Base-by-base conservation (phyloP, 257 asterid genomes). In the Przewalskia tangutica region DNA sequence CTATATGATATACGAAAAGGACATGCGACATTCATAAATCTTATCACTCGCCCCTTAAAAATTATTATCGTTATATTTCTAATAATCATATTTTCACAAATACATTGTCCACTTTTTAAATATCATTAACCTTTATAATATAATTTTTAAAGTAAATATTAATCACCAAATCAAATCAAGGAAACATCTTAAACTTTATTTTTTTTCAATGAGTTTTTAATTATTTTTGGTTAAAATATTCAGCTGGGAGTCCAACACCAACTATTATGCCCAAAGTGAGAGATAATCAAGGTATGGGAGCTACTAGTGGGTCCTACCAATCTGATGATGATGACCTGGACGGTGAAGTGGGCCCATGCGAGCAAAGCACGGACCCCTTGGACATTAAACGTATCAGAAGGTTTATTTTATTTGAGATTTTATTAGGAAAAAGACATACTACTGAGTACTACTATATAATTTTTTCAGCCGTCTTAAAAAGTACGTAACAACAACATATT, bases 311-410 rank as follows among this genome's bases (percentile, higher is more conserved):
- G n/a, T 91, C 97, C 23, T 92, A 97, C 0, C 92, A 80, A 1
- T 90, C 97, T 0, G 98, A 95, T 44, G 97, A 92, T 27, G 97
- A 95, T 67, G 98, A 92, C 53, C 23, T 86, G 8, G 97, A 91
- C 62, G 87, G 42, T 56, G 98, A 93, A 85, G 94, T 87, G 6
- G 95, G 93, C 53, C 90, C 91, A 11, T 91, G 94, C 8, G 98
- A 89, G 17, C 88, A 91, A 54, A 88, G 95, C 90, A 88, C 86
- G 4, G 93, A 88, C 48, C 91, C 91, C 3, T 4, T 4, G 0
- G 92, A 92, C 50, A 27, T 88, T 44, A 93, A 88, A 81, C 95
- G 94, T 73, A 46, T 86, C 16, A 93, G 88, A 84, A 89, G 98
- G 98, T 93, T 4, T 3, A 38, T 38, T 38, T 38, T 3, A 38